Evolutionary conservation across 768 basidiomycete species (phyloP).

Genomic region (Cystofilobasidium capitatum): DNA sequence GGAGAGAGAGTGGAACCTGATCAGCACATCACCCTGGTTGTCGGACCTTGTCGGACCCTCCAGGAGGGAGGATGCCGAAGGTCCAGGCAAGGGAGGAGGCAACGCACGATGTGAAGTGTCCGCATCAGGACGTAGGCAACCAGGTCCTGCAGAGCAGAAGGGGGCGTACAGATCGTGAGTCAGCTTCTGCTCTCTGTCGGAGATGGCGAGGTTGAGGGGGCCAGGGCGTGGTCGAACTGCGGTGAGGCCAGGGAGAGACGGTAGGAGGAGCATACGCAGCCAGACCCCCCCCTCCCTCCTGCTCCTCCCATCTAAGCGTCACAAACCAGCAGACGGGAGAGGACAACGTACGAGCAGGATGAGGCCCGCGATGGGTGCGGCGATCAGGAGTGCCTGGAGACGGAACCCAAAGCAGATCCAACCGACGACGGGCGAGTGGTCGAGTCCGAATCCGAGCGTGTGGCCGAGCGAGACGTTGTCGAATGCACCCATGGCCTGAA

Average conservation of each 20-base stretch:
- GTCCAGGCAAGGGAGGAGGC: too few relatives aligned
- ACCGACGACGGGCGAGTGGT: not conserved
- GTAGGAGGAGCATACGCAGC: too few relatives aligned
- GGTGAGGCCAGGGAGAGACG: too few relatives aligned
- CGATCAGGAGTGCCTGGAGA: not conserved
- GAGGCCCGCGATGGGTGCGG: not conserved
- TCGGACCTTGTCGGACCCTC: too few relatives aligned
- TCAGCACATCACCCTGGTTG: too few relatives aligned
- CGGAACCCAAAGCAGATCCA: constrained; percentile 1
- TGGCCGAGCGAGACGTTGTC: not conserved
- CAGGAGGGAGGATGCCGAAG: too few relatives aligned
- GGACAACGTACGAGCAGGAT: not conserved
- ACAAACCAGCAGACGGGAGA: too few relatives aligned
- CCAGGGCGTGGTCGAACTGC: not conserved
- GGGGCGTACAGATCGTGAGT: not conserved
- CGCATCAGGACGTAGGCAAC: constrained; percentile 3
- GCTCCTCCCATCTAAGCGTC: not conserved
- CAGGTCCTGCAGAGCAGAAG: not conserved
- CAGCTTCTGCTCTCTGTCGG: too few relatives aligned
- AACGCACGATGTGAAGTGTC: constrained; percentile 8
- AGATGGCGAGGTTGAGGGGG: not conserved
- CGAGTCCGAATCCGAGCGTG: not conserved
- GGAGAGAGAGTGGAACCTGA: not conserved
- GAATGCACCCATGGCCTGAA: not conserved
- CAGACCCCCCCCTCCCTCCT: too few relatives aligned